Base-by-base conservation (phyloP, 495 filamentous ascomycete genomes). In the Xylaria grammica region DNA sequence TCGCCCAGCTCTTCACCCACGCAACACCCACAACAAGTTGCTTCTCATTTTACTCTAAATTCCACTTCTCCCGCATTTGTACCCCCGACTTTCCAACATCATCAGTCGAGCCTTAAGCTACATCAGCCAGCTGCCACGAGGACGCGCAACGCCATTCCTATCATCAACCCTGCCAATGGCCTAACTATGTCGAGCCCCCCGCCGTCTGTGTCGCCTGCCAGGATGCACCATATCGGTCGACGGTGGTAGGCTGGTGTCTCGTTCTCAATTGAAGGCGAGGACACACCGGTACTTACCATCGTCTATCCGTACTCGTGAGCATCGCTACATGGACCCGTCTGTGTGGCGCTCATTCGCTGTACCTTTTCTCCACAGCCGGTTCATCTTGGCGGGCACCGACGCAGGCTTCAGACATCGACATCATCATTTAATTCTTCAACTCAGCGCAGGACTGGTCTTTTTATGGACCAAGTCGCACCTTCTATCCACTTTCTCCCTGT, bases 131-230 rank as follows among this genome's bases (percentile, higher is more conserved):
- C 92, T 56, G 90, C 94, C 59, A 90, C 91, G 62, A 91, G 96
- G 75, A 87, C 89, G 67, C 91, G 94, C 69, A 98, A 97, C 74
- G 92, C 95, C 69, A 99, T 99, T 69, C 96, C 95, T 19, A 99
- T 99, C 75, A 90, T 99, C 79, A 97, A 99, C 84, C 95, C 95
- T 36, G 90, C 83, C 65, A 98, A 96, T 34, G 93, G 95, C 65
- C 86, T 94, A 78, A 87, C 86, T 67, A 84, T 97, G 78, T 86
- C 93, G 36, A 97, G 93, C 81, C 96, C 95, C 67, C 94, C 95
- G 3, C 90, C 86, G 53, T 96, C 92, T 62, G 90, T 97, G 70
- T 95, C 93, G 54, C 92, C 93, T 59, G 88, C 82, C 74, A 85
- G 92, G 81, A 90, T 94, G 89, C 91, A 93, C 82, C 88, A 80